These are phyloP conservation scores for Inosperma sp. DNA, from an alignment of 768 basidiomycete genomes.

Conservation along the genomic window DNA sequence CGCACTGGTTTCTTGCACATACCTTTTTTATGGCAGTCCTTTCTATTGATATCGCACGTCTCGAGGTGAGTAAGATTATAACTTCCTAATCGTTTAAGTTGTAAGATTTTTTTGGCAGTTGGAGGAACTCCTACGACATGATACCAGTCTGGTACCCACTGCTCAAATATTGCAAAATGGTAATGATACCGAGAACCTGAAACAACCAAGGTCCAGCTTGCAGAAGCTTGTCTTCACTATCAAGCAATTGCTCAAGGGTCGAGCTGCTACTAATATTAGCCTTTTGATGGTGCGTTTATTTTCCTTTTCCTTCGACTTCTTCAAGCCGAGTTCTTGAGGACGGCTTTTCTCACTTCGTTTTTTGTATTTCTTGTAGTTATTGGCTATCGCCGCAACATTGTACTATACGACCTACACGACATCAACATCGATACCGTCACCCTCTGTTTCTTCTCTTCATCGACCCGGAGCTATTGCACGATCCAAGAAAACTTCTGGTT, in stretches of 20 bases:
- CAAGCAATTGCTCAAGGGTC: conserved; percentile 53
- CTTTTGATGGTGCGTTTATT: conserved; percentile 58
- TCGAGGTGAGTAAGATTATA: conserved; percentile 54
- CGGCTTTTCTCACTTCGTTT: conserved; percentile 3
- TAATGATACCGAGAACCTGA: conserved; percentile 25
- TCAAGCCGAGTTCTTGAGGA: no score
- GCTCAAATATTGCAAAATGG: conserved; percentile 27
- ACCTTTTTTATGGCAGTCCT: conserved; percentile 94
- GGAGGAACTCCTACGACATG: conserved; percentile 79
- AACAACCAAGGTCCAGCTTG: conserved; percentile 42
- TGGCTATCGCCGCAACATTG: conserved; percentile 69
- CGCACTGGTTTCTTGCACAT: conserved; percentile 96
- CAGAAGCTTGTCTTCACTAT: conserved; percentile 37
- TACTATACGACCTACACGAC: conserved; percentile 67
- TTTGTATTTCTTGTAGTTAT: conserved; percentile 45
- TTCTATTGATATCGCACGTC: conserved; percentile 90
- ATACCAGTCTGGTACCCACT: conserved; percentile 42
- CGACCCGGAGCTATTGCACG: conserved; percentile 33
- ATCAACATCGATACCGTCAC: conserved; percentile 28
- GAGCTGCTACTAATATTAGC: conserved; percentile 74
- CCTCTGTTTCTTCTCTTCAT: conserved; percentile 18
- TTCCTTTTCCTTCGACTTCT: no score
- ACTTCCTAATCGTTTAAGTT: conserved; percentile 3
- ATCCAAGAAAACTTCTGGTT: conserved; percentile 19
- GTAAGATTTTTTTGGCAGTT: conserved; percentile 43